Evolutionary conservation across 768 basidiomycete genomes (phyloP).

Genomic region (Collybiopsis luxurians): DNA sequence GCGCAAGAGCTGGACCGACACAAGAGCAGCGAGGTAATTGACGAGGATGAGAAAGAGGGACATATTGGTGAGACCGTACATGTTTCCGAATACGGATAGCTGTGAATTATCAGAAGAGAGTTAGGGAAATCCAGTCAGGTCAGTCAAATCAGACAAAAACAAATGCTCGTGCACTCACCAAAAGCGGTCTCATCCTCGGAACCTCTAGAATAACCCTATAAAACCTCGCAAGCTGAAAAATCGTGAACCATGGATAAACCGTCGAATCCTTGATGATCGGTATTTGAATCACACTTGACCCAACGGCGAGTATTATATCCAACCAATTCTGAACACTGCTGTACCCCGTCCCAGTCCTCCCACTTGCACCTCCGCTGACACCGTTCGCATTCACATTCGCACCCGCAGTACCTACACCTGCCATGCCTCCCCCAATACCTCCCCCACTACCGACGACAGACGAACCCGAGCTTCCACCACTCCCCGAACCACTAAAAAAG

Average conservation of each 20-base stretch:
- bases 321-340: constrained; percentile 51
- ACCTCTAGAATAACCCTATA: constrained; percentile 90
- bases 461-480: too few relatives aligned
- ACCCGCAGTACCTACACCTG: not conserved
- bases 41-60: constrained; percentile 83
- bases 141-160: constrained; percentile 3
- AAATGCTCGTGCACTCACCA: constrained; percentile 49
- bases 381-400: not conserved
- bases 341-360: constrained; percentile 10
- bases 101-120: too few relatives aligned
- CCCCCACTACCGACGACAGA: too few relatives aligned
- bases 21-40: constrained; percentile 82
- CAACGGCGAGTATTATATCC: constrained; percentile 74
- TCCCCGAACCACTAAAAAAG: too few relatives aligned
- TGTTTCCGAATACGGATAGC: constrained; percentile 89
- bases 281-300: constrained; percentile 79
- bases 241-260: constrained; percentile 86
- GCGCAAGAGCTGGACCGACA: constrained; percentile 80
- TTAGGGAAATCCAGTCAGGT: constrained; percentile 7
- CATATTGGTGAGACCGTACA: constrained; percentile 92
- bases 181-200: constrained; percentile 84
- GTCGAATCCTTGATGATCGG: constrained; percentile 64
- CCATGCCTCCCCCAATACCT: constrained; percentile 7
- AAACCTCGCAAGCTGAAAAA: constrained; percentile 83
- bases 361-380: constrained; percentile 16